phyloP scores from a whole-genome alignment of 2,329 filamentous ascomycete genomes.

The Aspergillus terreus region DNA sequence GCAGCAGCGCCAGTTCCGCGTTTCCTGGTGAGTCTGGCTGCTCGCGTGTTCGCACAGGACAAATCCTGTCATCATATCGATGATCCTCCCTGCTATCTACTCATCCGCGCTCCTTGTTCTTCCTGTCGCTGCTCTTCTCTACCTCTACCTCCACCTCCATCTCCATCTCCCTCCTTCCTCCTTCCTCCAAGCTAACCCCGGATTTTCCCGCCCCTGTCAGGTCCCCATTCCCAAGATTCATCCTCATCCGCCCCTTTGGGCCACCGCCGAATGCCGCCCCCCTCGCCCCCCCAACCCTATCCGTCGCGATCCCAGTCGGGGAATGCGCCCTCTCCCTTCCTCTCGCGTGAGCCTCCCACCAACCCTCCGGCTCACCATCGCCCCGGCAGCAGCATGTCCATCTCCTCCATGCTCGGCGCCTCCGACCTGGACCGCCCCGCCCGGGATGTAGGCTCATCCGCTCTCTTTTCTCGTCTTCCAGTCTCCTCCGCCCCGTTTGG shows the following conservation, averaged over 20 bases:
- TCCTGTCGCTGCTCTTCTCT: no score
- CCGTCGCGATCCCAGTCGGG: conserved; percentile 39
- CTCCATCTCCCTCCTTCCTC: neutral
- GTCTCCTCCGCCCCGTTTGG: conserved; percentile 30
- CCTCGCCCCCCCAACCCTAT: conserved; percentile 49
- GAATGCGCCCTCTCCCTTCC: conserved; percentile 38
- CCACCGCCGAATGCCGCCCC: conserved; percentile 48
- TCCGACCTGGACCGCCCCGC: conserved; percentile 46
- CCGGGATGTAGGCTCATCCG: conserved; percentile 44
- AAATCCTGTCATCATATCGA: neutral
- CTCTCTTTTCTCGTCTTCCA: conserved; percentile 48
- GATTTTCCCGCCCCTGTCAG: neutral
- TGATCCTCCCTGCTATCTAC: neutral
- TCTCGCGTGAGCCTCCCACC: conserved; percentile 54
- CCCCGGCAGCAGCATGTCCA: conserved; percentile 66
- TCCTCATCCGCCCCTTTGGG: conserved; percentile 31
- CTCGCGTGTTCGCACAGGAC: neutral
- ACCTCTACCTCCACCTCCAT: neutral
- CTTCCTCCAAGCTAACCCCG: conserved; percentile 10
- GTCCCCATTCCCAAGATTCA: conserved; percentile 27
- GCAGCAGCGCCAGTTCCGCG: conserved; percentile 34
- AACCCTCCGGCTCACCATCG: conserved; percentile 49
- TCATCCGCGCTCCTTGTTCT: neutral
- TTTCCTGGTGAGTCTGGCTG: conserved; percentile 32
- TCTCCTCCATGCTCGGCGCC: conserved; percentile 65